Evolutionary conservation across 2,329 filamentous ascomycete species (phyloP).

Genomic region (Aspergillus amoenus): DNA sequence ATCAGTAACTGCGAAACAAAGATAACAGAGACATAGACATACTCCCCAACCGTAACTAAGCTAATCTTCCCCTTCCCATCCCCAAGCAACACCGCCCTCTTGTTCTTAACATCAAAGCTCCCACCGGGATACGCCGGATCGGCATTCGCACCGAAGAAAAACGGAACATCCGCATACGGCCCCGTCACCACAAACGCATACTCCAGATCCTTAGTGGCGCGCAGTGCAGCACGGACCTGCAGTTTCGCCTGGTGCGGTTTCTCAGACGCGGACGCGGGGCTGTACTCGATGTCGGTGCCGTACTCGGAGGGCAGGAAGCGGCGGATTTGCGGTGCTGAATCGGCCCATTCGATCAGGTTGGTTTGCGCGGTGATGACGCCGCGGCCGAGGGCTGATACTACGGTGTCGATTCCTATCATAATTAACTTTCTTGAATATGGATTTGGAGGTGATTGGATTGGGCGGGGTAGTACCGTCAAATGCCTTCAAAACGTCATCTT

Average conservation of each 20-base stretch:
- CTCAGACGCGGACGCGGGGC: conserved; percentile 57
- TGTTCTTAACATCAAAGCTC: conserved; percentile 61
- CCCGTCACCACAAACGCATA: conserved; percentile 70
- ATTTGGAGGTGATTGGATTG: too few relatives aligned
- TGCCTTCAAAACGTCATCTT: conserved; percentile 55
- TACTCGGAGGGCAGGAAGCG: conserved; percentile 70
- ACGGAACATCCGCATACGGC: conserved; percentile 59
- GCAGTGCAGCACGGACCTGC: conserved; percentile 62
- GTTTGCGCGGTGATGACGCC: conserved; percentile 62
- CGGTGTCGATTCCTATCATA: conserved; percentile 57
- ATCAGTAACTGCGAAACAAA: neutral
- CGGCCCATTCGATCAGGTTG: conserved; percentile 60
- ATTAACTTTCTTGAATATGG: too few relatives aligned
- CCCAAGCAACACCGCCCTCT: conserved; percentile 61
- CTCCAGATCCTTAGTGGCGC: conserved; percentile 52
- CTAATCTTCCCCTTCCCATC: conserved; percentile 62
- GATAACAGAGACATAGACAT: conserved; percentile 26
- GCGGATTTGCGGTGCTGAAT: conserved; percentile 53
- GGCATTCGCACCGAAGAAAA: conserved; percentile 51
- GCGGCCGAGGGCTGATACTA: conserved; percentile 65
- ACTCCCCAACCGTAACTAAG: conserved; percentile 72
- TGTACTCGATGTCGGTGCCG: conserved; percentile 65
- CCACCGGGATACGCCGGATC: conserved; percentile 26
- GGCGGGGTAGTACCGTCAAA: conserved; percentile 46
- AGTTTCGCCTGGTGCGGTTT: conserved; percentile 70